phyloP scores from a whole-genome alignment of 805 yeast species.

The Lachancea cidri region DNA sequence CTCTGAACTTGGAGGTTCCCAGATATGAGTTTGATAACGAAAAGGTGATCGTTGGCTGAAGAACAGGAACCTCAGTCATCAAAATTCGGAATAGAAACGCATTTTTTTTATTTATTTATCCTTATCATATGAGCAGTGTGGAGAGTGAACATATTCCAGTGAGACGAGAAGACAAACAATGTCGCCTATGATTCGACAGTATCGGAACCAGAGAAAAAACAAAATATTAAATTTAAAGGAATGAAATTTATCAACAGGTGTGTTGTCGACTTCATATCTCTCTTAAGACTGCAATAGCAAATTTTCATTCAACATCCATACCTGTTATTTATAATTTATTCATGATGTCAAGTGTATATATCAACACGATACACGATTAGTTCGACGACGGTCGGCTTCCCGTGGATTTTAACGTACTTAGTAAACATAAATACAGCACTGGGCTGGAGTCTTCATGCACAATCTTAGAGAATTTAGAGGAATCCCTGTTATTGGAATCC shows the following conservation, averaged over 20 bases:
- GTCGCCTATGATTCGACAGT: background rate
- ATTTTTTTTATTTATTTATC: constrained; percentile 6
- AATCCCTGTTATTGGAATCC: background rate
- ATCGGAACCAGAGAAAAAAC: background rate
- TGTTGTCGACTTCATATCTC: background rate
- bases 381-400: background rate
- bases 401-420: background rate
- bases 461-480: constrained; percentile 1
- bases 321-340: constrained; percentile 9
- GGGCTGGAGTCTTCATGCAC: background rate
- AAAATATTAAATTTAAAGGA: background rate
- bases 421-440: background rate
- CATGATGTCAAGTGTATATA: constrained; percentile 7
- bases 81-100: background rate
- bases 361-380: background rate
- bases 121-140: constrained; percentile 1
- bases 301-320: background rate
- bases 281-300: background rate
- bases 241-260: background rate
- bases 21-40: constrained; percentile 82
- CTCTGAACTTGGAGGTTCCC: constrained; percentile 96
- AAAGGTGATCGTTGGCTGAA: constrained; percentile 82
- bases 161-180: background rate
- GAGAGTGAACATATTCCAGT: constrained; percentile 6
- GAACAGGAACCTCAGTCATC: constrained; percentile 1